Evolutionary conservation across 2,329 filamentous ascomycete genomes (phyloP).

Genomic region (Colletotrichum sp.): DNA sequence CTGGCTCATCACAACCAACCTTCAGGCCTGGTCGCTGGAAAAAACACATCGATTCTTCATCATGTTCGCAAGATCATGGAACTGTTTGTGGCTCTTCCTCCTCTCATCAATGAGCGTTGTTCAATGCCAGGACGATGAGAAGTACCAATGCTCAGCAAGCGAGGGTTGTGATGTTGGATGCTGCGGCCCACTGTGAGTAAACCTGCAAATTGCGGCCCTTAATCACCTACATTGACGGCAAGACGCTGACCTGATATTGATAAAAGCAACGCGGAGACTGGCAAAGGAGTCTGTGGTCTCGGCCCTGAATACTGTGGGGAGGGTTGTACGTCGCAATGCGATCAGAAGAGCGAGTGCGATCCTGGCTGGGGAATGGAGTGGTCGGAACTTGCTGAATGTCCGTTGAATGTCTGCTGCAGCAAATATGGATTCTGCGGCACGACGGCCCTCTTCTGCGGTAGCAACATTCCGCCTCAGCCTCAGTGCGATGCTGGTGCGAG

Average conservation of each 20-base stretch:
- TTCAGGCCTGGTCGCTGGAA: neutral
- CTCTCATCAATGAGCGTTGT: neutral
- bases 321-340: conserved; percentile 28
- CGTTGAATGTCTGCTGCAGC: conserved; percentile 38
- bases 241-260: neutral
- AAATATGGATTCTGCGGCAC: conserved; percentile 21
- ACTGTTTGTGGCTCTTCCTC: neutral
- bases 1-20: neutral
- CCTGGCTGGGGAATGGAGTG: conserved; percentile 33
- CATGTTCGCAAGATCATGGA: neutral
- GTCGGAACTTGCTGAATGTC: conserved; percentile 29
- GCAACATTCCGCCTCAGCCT: neutral
- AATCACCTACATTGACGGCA: neutral
- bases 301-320: neutral
- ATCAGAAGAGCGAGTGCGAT: conserved; percentile 33
- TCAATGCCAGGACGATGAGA: neutral
- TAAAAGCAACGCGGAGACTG: neutral
- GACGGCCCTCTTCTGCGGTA: conserved; percentile 19
- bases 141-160: neutral
- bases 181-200: neutral
- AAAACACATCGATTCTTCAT: neutral
- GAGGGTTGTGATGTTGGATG: neutral
- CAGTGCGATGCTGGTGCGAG: neutral
- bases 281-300: neutral
- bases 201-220: neutral